These are phyloP conservation scores for Pholiota conissans DNA, from an alignment of 768 basidiomycete species.

Conservation along the genomic window DNA sequence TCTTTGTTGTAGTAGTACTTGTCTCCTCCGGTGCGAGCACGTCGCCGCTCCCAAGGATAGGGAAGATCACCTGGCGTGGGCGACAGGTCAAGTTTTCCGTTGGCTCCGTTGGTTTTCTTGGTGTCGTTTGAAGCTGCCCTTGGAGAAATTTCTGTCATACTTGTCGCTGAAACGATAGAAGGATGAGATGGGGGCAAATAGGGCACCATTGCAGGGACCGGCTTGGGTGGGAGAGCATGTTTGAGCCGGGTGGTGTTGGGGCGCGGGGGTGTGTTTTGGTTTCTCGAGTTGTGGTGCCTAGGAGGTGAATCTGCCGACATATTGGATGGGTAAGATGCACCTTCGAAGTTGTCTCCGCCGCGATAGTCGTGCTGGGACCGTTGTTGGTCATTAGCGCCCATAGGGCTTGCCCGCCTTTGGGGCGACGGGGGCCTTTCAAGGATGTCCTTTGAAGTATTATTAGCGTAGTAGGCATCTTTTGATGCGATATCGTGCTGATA, in stretches of 20 bases:
- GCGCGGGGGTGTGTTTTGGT: conserved; percentile 21
- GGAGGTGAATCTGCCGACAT: conserved; percentile 10
- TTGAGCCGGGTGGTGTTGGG: conserved; percentile 42
- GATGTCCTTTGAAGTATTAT: conserved; percentile 2
- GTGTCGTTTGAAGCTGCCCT: conserved; percentile 34
- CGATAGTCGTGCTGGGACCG: conserved; percentile 5
- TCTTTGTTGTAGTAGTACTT: conserved; percentile 59
- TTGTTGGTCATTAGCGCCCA: conserved; percentile 19
- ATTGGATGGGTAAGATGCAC: neutral
- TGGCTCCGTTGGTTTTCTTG: conserved; percentile 31
- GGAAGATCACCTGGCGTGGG: conserved; percentile 38
- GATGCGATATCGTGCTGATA: conserved; percentile 22
- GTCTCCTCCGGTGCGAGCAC: conserved; percentile 45
- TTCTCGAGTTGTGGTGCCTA: conserved; percentile 13
- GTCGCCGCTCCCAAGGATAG: conserved; percentile 60
- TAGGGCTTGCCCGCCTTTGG: conserved; percentile 9
- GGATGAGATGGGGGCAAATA: conserved; percentile 57
- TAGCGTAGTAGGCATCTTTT: neutral
- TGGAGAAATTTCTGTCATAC: conserved; percentile 50
- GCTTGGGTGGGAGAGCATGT: conserved; percentile 73
- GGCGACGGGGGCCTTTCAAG: conserved; percentile 10
- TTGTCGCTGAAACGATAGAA: conserved; percentile 59
- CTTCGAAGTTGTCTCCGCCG: conserved; percentile 7
- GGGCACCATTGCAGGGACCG: conserved; percentile 49
- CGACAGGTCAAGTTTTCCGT: conserved; percentile 26